Base-by-base conservation (phyloP, 306 rosid species). In the Cyamopsis tetragonoloba region DNA sequence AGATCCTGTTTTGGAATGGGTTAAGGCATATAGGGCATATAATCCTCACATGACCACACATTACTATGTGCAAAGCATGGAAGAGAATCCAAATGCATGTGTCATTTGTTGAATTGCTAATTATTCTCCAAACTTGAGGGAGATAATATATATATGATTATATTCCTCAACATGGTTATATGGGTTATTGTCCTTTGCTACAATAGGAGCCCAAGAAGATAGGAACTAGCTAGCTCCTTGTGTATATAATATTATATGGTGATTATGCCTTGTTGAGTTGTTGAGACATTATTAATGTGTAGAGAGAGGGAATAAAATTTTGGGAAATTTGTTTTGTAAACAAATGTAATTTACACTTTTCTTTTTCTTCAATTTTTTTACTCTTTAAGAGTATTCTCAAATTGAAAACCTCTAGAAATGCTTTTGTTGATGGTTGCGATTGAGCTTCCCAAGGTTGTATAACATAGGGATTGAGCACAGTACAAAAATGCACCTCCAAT, bases 1-100 rank as follows among this genome's bases (percentile, higher is more conserved):
- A 12, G 97, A 93, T 60, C 92, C 87, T 28, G 79, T 83, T 58
- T 62, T 72, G 60, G 98, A 90, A 72, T 63, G 78, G 59, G 87
- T 84, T 5, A 85, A 35, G 80, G 84, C 88, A 63, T 84, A 87
- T 35, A 89, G 84, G 61, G 85, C 92, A 2, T 86, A 85, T 75
- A 84, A 89, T 46, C 92, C 96, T 4, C 82, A 85, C 32, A 77
- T 86, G 84, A 79, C 91, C 49, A 59, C 85, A 17, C 79, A 90
- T n/a, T 85, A 85, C 81, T 66, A 86, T 62, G 92, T 28, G 46
- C 99, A 88, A 13, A 86, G 96, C 85, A 84, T 89, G 70, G 99
- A 93, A 70, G 99, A 93, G 82, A 90, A 90, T 67, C 99, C 99
- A 31, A 93, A 85, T 79, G 87, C 87, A 7, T 93, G 99, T 76